A percentile compares a stretch with the other conserved stretches of the same genome.
phyloP scores from a whole-genome alignment of 177 flowering plant species.

The Vitis hybrid region DNA sequence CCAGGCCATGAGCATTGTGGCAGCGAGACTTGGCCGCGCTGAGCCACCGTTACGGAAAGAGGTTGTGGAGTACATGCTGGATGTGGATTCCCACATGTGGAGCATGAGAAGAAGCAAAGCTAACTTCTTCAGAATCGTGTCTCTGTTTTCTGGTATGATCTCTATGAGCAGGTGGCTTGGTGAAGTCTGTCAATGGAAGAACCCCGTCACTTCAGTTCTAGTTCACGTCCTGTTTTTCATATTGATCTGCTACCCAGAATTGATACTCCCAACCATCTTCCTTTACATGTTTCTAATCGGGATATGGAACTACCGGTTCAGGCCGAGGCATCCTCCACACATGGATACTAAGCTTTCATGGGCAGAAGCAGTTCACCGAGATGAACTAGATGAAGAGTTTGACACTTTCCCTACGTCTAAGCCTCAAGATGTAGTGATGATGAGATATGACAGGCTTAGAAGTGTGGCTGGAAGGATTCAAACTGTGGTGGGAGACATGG shows the following conservation, averaged over 20 bases:
- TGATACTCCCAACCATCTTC: conserved; percentile 74
- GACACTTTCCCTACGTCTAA: conserved; percentile 76
- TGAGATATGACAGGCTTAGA: conserved; percentile 72
- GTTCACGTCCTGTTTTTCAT: conserved; percentile 64
- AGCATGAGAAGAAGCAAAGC: conserved; percentile 84
- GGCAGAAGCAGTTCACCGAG: conserved; percentile 71
- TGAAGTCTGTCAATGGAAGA: conserved; percentile 70
- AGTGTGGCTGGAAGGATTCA: conserved; percentile 78
- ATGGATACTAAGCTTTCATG: conserved; percentile 77
- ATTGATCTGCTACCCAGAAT: conserved; percentile 66
- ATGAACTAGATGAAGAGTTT: conserved; percentile 79
- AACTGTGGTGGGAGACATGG: conserved; percentile 74
- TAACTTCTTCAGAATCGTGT: conserved; percentile 65
- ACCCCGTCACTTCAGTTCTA: conserved; percentile 72
- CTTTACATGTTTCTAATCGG: conserved; percentile 86
- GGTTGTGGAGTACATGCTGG: conserved; percentile 76
- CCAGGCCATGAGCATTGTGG: conserved; percentile 74
- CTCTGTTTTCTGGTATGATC: conserved; percentile 49
- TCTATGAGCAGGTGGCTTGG: conserved; percentile 57
- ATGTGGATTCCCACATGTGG: conserved; percentile 82
- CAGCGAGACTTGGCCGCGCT: conserved; percentile 60
- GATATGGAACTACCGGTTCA: conserved; percentile 67
- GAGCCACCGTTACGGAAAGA: conserved; percentile 72
- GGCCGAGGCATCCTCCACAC: conserved; percentile 73
- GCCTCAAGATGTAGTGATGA: conserved; percentile 40